Evolutionary conservation across 306 rosid genomes (phyloP).

Genomic region (Abrus pulchellus): DNA sequence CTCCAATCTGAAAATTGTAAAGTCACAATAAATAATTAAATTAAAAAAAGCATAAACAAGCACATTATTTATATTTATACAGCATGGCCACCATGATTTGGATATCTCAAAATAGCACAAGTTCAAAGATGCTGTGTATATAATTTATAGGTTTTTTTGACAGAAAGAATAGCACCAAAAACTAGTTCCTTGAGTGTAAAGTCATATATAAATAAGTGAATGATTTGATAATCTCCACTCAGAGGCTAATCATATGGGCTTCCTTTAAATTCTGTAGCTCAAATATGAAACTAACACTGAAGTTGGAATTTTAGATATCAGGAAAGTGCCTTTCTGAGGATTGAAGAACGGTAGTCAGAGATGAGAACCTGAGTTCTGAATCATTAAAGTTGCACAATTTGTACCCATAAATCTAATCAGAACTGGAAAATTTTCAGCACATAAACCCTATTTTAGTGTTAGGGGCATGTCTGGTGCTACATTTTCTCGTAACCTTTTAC

Average conservation of each 20-base stretch:
- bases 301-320: neutral
- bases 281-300: neutral
- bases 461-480: no score
- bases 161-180: slow-evolving; percentile 2
- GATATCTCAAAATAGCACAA: slow-evolving; percentile 29
- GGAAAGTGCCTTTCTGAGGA: neutral
- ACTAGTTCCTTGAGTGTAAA: neutral
- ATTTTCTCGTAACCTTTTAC: slow-evolving; percentile 16
- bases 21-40: slow-evolving; percentile 33
- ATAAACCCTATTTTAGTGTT: neutral
- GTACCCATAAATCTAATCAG: neutral
- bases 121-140: slow-evolving; percentile 10
- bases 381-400: neutral
- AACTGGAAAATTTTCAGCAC: slow-evolving; percentile 1
- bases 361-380: neutral
- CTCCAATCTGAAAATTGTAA: slow-evolving; percentile 71
- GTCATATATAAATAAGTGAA: slow-evolving; percentile 32
- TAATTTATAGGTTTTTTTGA: slow-evolving; percentile 9
- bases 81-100: slow-evolving; percentile 15
- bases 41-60: slow-evolving; percentile 9
- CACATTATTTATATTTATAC: neutral
- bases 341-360: neutral
- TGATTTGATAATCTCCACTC: slow-evolving; percentile 6
- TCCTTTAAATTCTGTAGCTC: neutral
- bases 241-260: neutral